phyloP scores from a whole-genome alignment of 106 monocot species.

The Acorus calamus region DNA sequence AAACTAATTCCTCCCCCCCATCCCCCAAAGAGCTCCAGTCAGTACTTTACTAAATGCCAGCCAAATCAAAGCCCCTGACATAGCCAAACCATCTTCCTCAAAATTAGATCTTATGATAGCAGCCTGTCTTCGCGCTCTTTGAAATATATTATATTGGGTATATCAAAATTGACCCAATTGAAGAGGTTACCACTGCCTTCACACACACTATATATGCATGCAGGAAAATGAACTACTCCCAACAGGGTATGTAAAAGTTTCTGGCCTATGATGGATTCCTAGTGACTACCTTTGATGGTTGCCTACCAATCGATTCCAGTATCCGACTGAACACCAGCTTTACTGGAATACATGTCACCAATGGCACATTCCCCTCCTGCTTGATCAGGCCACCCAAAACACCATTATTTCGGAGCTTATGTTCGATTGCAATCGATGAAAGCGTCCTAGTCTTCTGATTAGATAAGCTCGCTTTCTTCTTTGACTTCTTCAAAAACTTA shows the following conservation, averaged over 20 bases:
- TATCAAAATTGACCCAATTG: too few species aligned
- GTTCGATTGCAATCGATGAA: conserved; percentile 22
- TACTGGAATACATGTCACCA: conserved; percentile 27
- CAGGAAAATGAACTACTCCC: too few species aligned
- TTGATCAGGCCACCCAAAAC: conserved; percentile 12
- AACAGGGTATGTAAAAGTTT: too few species aligned
- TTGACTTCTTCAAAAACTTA: conserved; percentile 16
- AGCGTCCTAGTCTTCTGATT: conserved; percentile 20
- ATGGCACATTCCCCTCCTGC: conserved; percentile 7
- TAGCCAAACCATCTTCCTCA: background rate
- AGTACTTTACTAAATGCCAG: conserved; percentile 27
- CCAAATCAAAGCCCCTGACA: background rate
- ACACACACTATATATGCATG: too few species aligned
- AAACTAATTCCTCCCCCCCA: too few species aligned
- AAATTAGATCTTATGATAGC: too few species aligned
- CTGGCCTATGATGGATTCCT: background rate
- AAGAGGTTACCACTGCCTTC: too few species aligned
- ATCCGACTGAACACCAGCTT: conserved; percentile 36
- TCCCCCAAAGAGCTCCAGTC: background rate
- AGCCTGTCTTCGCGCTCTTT: too few species aligned
- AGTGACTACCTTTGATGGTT: background rate
- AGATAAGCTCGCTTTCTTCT: conserved; percentile 17
- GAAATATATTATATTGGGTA: too few species aligned
- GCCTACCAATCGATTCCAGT: conserved; percentile 20
- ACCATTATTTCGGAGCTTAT: background rate